A percentile compares a stretch with the other conserved stretches of the same genome.
Conservation (phyloP, 495 filamentous ascomycete species). For the Cairneyella variabilis region DNA sequence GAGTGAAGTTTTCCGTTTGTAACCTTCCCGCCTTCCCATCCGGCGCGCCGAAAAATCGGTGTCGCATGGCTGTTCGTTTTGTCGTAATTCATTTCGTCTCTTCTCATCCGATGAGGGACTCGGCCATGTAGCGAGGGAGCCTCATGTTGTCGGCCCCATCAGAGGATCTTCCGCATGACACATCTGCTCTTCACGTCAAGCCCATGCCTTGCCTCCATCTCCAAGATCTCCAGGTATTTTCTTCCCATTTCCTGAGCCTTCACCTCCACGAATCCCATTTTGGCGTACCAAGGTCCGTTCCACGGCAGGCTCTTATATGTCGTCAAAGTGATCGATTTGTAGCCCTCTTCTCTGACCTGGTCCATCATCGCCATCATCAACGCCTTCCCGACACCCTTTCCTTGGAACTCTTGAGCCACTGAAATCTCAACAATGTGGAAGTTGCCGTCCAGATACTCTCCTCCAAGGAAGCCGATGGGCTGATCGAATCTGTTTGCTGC, state of each 20-base stretch:
- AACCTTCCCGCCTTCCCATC: not conserved
- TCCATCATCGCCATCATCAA: conserved; percentile 22
- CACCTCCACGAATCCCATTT: conserved; percentile 22
- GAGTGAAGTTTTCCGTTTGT: not conserved
- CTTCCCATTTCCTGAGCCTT: conserved; percentile 11
- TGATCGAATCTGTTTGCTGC: conserved; percentile 21
- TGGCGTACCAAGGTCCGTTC: conserved; percentile 26
- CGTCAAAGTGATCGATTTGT: conserved; percentile 19
- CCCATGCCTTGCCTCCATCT: conserved; percentile 16
- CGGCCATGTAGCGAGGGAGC: not conserved
- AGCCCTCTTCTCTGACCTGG: conserved; percentile 14
- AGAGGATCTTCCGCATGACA: conserved; percentile 23
- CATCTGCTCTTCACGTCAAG: conserved; percentile 16
- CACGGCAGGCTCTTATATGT: conserved; percentile 22
- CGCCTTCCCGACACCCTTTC: conserved; percentile 22
- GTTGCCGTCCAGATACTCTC: conserved; percentile 19
- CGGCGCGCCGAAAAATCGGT: not conserved
- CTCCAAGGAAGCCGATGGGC: conserved; percentile 23
- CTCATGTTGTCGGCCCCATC: not conserved
- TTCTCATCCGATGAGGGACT: not conserved
- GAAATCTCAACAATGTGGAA: conserved; percentile 25
- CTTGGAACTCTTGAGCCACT: conserved; percentile 22
- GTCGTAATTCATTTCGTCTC: not conserved
- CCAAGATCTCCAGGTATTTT: conserved; percentile 16
- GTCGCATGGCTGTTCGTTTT: not conserved